Evolutionary conservation across 164 flowering plant species (phyloP).

Genomic region (Houttuynia cordata): DNA sequence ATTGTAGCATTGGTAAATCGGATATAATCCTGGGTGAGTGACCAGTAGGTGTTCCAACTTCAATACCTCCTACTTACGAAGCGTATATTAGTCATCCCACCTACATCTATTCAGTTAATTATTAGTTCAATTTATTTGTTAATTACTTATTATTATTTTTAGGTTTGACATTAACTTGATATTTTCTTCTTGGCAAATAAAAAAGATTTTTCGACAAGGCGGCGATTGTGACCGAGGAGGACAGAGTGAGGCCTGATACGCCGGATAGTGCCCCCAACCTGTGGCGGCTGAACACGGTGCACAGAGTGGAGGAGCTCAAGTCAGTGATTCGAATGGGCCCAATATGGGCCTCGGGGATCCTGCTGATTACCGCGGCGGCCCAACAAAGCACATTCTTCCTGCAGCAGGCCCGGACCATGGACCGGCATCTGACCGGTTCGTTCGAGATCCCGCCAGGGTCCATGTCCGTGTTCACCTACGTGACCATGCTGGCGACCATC

Average conservation of each 20-base stretch:
- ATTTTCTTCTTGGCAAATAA: too few relatives aligned
- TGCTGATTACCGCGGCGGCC: slow-evolving; percentile 58
- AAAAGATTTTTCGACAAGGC: slow-evolving; percentile 72
- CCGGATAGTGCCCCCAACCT: slow-evolving; percentile 26
- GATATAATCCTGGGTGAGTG: too few relatives aligned
- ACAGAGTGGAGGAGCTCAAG: slow-evolving; percentile 75
- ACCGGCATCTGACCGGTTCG: slow-evolving; percentile 43
- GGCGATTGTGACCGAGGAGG: slow-evolving; percentile 52
- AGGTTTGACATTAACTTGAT: too few relatives aligned
- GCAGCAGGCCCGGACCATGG: slow-evolving; percentile 66
- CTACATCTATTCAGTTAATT: too few relatives aligned
- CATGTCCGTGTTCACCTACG: slow-evolving; percentile 59
- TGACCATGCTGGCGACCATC: slow-evolving; percentile 51
- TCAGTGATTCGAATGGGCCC: slow-evolving; percentile 71
- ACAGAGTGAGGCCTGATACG: slow-evolving; percentile 11
- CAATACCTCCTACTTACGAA: too few relatives aligned
- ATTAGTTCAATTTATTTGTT: too few relatives aligned
- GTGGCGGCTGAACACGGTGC: slow-evolving; percentile 67
- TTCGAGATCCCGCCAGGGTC: slow-evolving; percentile 76
- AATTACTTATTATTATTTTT: too few relatives aligned
- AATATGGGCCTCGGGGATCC: slow-evolving; percentile 76
- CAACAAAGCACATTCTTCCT: slow-evolving; percentile 71
- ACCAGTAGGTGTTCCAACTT: too few relatives aligned
- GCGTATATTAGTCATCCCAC: too few relatives aligned
- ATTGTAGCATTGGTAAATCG: too few relatives aligned